phyloP scores from a whole-genome alignment of 2,329 filamentous ascomycete genomes.

The Albophoma yamanashiensis region DNA sequence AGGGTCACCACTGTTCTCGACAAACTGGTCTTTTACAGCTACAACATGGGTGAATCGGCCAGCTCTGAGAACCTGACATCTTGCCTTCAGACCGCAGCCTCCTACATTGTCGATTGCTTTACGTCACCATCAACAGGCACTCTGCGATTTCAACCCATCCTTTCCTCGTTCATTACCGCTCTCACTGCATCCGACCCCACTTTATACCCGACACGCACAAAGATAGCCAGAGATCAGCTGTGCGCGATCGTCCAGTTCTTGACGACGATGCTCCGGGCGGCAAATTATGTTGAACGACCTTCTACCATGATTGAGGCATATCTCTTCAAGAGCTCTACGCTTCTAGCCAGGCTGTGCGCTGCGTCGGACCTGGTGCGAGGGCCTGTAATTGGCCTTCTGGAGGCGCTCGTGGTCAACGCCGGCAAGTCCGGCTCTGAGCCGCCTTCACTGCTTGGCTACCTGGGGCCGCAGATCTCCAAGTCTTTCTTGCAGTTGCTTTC shows the following conservation, averaged over 20 bases:
- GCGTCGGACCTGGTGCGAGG: constrained; percentile 54
- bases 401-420: constrained; percentile 61
- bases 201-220: constrained; percentile 43
- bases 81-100: constrained; percentile 61
- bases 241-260: constrained; percentile 54
- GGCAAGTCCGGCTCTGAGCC: constrained; percentile 61
- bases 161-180: constrained; percentile 51
- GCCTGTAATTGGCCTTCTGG: constrained; percentile 57
- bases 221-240: constrained; percentile 52
- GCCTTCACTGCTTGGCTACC: constrained; percentile 84
- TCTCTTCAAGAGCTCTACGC: constrained; percentile 68
- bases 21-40: constrained; percentile 60
- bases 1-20: constrained; percentile 60
- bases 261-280: constrained; percentile 58
- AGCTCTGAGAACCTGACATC: constrained; percentile 37
- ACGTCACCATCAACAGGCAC: constrained; percentile 59
- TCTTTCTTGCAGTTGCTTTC: constrained; percentile 74
- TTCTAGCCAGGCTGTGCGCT: constrained; percentile 68
- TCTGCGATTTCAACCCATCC: constrained; percentile 65
- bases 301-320: constrained; percentile 62
- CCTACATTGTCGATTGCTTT: constrained; percentile 68
- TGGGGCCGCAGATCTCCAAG: constrained; percentile 73
- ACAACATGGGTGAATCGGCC: constrained; percentile 58
- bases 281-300: constrained; percentile 51
- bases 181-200: constrained; percentile 45